Evolutionary conservation across 164 flowering plant species (phyloP).

Genomic region (Malania oleifera): DNA sequence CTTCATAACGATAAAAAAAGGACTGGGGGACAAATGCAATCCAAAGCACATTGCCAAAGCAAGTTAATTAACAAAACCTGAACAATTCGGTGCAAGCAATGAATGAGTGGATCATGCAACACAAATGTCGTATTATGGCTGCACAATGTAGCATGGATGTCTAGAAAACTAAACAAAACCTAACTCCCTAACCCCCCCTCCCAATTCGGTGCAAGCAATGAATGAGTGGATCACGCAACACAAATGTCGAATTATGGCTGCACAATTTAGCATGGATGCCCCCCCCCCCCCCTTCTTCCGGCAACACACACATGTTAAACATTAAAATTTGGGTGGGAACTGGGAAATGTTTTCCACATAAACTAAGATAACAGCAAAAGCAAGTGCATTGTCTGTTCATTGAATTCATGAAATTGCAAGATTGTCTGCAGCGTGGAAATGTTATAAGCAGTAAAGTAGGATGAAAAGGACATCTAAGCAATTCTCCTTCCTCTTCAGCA

Average conservation of each 20-base stretch:
- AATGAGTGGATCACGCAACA: background rate
- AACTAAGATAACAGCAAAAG: conserved; percentile 8
- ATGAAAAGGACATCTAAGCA: conserved; percentile 20
- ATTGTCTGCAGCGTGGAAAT: conserved; percentile 12
- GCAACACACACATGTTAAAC: background rate
- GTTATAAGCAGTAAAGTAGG: conserved; percentile 7
- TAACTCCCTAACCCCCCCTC: no score
- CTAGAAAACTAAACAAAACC: background rate
- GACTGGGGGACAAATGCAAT: no score
- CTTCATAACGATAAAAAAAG: no score
- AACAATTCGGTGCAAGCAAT: background rate
- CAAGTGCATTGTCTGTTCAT: conserved; percentile 13
- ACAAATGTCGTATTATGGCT: background rate
- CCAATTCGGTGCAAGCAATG: background rate
- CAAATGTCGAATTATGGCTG: background rate
- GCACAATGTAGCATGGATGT: background rate
- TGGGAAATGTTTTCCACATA: background rate
- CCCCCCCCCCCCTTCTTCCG: no score
- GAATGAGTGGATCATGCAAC: background rate
- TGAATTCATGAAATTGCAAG: conserved; percentile 12
- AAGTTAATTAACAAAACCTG: background rate
- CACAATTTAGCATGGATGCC: background rate
- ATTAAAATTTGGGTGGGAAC: background rate
- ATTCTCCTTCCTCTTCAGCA: conserved; percentile 17
- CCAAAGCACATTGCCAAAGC: no score